phyloP scores from a whole-genome alignment of 208 protist species.

The Wallacemonas rigidus region DNA sequence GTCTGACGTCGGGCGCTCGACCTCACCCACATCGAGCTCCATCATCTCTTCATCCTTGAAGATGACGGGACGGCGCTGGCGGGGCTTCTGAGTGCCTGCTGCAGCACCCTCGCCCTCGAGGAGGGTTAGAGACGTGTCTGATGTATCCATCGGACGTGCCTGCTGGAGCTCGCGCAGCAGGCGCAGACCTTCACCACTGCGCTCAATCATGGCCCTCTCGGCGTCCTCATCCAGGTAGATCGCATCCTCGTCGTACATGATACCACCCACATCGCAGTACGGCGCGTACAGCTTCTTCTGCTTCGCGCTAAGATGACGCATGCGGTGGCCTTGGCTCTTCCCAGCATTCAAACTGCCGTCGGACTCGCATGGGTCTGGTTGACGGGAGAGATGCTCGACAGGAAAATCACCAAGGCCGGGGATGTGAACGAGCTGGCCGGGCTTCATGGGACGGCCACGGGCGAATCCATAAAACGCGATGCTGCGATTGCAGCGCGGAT shows the following conservation, averaged over 20 bases:
- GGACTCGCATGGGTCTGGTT: slow-evolving; percentile 96
- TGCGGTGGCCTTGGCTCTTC: slow-evolving; percentile 59
- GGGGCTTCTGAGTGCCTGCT: slow-evolving; percentile 43
- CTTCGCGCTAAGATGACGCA: slow-evolving; percentile 93
- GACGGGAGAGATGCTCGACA: slow-evolving; percentile 83
- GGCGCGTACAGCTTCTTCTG: slow-evolving; percentile 97
- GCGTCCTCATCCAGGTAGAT: slow-evolving; percentile 96
- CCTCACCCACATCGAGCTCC: slow-evolving; percentile 76
- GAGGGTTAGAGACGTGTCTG: slow-evolving; percentile 37
- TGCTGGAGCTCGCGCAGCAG: slow-evolving; percentile 82
- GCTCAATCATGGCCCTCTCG: slow-evolving; percentile 75
- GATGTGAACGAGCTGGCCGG: slow-evolving; percentile 94
- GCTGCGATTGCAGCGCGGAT: slow-evolving; percentile 76
- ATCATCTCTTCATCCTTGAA: slow-evolving; percentile 84
- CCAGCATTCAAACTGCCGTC: slow-evolving; percentile 26
- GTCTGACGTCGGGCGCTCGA: slow-evolving; percentile 34
- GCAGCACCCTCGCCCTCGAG: slow-evolving; percentile 69
- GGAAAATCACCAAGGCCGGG: slow-evolving; percentile 97
- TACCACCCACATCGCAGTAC: slow-evolving; percentile 97
- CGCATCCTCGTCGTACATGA: slow-evolving; percentile 98
- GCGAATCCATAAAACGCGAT: slow-evolving; percentile 98
- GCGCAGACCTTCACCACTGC: slow-evolving; percentile 81
- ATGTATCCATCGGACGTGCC: slow-evolving; percentile 72
- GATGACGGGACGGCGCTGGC: slow-evolving; percentile 69
- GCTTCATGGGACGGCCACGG: slow-evolving; percentile 95